Conservation (phyloP, 2,329 filamentous ascomycete species). For the Paecilomyces sp. region DNA sequence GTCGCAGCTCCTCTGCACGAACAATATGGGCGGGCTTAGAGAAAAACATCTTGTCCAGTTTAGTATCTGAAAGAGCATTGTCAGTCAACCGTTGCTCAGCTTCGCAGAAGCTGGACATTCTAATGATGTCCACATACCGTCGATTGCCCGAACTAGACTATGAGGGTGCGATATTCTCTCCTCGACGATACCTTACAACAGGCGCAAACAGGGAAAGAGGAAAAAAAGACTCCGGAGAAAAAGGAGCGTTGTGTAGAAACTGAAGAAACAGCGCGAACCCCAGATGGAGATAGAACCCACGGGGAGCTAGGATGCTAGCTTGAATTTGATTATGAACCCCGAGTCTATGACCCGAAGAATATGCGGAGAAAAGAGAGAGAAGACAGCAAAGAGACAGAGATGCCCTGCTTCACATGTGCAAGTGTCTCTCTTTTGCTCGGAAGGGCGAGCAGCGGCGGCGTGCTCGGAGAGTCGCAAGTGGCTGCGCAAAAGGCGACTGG, state of each 20-base stretch:
- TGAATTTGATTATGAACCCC: not conserved
- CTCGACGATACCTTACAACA: not conserved
- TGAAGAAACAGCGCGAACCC: not conserved
- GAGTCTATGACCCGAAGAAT: not conserved
- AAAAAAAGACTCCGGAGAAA: not conserved
- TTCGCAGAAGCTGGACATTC: not conserved
- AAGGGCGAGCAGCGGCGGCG: not conserved
- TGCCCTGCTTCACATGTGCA: not conserved
- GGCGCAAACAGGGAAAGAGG: not conserved
- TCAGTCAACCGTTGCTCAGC: not conserved
- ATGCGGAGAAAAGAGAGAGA: not conserved
- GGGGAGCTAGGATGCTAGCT: not conserved
- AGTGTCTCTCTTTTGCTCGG: not conserved
- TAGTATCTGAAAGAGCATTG: not conserved
- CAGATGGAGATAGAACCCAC: not conserved
- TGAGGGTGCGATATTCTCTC: not conserved
- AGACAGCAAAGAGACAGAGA: not conserved
- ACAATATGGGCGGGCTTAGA: slow-evolving; percentile 28
- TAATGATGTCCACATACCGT: not conserved
- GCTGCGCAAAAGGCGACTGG: not conserved
- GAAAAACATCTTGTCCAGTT: slow-evolving; percentile 26
- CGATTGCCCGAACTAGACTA: not conserved
- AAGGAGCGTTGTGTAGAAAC: not conserved
- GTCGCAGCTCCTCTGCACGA: slow-evolving; percentile 45
- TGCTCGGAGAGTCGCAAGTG: not conserved